A percentile compares a stretch with the other conserved stretches of the same genome.
Conservation (phyloP, 768 basidiomycete genomes). For the Russula ochroleuca region DNA sequence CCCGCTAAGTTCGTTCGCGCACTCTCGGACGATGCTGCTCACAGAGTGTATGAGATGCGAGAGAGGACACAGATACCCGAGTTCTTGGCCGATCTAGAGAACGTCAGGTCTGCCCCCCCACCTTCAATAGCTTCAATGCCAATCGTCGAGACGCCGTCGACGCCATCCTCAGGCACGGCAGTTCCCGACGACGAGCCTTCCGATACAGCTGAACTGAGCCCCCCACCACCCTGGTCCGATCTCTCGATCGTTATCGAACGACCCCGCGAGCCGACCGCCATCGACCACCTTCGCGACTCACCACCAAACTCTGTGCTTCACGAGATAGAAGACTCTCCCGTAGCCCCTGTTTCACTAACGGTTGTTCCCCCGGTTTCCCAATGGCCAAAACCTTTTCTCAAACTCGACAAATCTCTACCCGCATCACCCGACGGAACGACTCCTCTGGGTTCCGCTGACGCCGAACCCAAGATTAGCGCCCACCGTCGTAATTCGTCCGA, state of each 20-base stretch:
- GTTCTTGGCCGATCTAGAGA: conserved; percentile 43
- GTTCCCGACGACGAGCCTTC: conserved; percentile 11
- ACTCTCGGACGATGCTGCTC: conserved; percentile 49
- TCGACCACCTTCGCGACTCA: background rate
- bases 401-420: conserved; percentile 22
- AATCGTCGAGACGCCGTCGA: conserved; percentile 10
- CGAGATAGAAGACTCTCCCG: background rate
- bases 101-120: conserved; percentile 39
- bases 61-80: conserved; percentile 42
- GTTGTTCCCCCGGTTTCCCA: conserved; percentile 11
- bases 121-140: conserved; percentile 31
- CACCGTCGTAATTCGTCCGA: conserved; percentile 19
- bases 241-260: background rate
- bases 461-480: conserved; percentile 1
- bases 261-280: background rate
- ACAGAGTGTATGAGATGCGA: conserved; percentile 43
- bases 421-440: conserved; percentile 18
- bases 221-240: conserved; percentile 3
- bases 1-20: conserved; percentile 64
- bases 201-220: conserved; percentile 4
- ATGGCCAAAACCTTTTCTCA: conserved; percentile 15
- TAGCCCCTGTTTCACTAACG: background rate
- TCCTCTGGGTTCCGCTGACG: background rate
- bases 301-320: background rate
- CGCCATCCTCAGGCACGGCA: conserved; percentile 8